Percentiles rank a stretch among this genome's conserved stretches.
Evolutionary conservation across 2,329 filamentous ascomycete species (phyloP).

Genomic region (Fusarium penzigii): DNA sequence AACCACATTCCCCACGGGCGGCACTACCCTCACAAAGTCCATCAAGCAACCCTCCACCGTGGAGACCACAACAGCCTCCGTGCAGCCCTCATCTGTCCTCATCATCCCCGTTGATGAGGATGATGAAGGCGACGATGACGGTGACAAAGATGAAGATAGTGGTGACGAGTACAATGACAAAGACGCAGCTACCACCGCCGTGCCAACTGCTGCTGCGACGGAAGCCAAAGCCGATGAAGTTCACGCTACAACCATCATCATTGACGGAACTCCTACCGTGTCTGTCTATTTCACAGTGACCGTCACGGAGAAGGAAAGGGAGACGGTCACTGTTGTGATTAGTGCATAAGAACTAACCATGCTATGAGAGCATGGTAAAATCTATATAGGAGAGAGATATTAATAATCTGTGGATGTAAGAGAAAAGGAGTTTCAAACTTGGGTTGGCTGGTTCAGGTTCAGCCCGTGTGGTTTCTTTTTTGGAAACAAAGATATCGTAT

Average conservation of each 20-base stretch:
- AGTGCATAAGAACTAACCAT: slow-evolving; percentile 19
- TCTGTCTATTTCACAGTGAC: slow-evolving; percentile 41
- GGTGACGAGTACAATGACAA: slow-evolving; percentile 7
- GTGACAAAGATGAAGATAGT: slow-evolving; percentile 15
- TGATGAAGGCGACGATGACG: slow-evolving; percentile 19
- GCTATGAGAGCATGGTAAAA: no score
- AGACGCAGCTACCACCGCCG: slow-evolving; percentile 9
- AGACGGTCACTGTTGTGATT: slow-evolving; percentile 36
- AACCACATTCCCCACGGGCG: slow-evolving; percentile 10
- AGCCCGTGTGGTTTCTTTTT: no score
- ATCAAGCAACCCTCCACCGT: slow-evolving; percentile 27
- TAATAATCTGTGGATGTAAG: not conserved
- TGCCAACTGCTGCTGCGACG: slow-evolving; percentile 3
- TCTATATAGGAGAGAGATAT: slow-evolving; percentile 2
- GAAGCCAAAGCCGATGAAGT: slow-evolving; percentile 12
- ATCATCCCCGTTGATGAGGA: slow-evolving; percentile 30
- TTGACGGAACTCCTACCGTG: slow-evolving; percentile 37
- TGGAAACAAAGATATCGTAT: no score
- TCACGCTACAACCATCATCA: slow-evolving; percentile 26
- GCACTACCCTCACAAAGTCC: slow-evolving; percentile 29
- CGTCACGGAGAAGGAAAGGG: slow-evolving; percentile 32
- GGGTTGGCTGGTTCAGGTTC: no score
- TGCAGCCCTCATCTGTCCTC: slow-evolving; percentile 25
- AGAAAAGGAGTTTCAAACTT: no score
- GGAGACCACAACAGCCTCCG: slow-evolving; percentile 8